Evolutionary conservation across 768 basidiomycete genomes (phyloP), one percentile per base, ranked within the genome.

Genomic region (Peribolospora kevripleyi): DNA sequence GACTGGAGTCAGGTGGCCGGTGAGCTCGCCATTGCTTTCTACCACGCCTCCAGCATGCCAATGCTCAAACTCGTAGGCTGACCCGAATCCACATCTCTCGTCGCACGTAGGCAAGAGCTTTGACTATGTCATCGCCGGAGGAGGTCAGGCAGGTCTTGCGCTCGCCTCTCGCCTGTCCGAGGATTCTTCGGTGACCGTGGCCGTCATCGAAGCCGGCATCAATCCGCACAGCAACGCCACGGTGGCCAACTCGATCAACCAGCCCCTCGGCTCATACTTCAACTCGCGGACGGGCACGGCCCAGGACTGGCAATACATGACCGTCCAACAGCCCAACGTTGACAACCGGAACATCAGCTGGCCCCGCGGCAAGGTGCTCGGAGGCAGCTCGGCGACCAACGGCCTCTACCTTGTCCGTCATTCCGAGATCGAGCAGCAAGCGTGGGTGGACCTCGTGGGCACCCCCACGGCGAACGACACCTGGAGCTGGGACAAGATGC

Each of bases 121-220:
- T 42, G 62, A 63, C 55, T 63, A 59, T 37, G 60, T 62, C 2
- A 52, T 61, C 13, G 57, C 58, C 11, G 61, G 58, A 11, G 62
- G 61, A 10, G 62, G 61, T 7, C 65, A 64, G 1, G 63, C 67
- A 7, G 68, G 67, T 8, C 60, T 68, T 42, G 65, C 63, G 7
- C 55, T 68, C 36, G 68, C 68, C 11, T 61, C 60, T 13, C 61
- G 68, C 11, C 54, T 67, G 7, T 46, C 66, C 2, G 66, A 61
- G 50, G 60, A 63, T 52, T 48, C 54, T 14, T 53, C 54, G 0
- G 40, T 57, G n/a, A 45, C 53, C 3, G 59, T 64, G 8, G 58
- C 58, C 7, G 62, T 63, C 43, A 63, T 68, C 52, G 68, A 68
- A 55, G 68, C 66, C 0, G 67, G 67, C 9, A 25, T 25, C 25